Evolutionary conservation across 202 grass and related monocot species (phyloP), one percentile per base, ranked within the genome.

Genomic region (Musa balbisiana): DNA sequence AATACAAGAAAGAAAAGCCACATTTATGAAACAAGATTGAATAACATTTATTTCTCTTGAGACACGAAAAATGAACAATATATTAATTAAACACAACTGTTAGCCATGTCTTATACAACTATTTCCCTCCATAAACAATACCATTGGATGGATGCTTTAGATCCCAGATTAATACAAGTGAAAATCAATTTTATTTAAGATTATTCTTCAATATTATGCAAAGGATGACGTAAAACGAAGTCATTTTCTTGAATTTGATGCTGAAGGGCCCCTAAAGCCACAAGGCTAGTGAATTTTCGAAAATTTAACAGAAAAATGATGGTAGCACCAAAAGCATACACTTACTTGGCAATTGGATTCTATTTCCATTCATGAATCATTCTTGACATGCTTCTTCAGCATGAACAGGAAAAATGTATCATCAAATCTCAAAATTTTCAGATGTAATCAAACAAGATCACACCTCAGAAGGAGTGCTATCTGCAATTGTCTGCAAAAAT

Each of bases 401-500:
- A 25, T 64, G 62, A 64, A 22, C 62, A 23, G 62, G n/a, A 22
- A 64, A 43, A 25, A 25, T 10, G 16, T 16, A 69, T 49, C 27
- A 17, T 43, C 19, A 69, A 10, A 51, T 52, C 10, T 51, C 21
- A n/a, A 20, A 21, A 11, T 26, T 12, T 50, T 20, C 1, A 51
- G 9, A 20, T 70, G 67, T 15, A 51, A 51, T 70, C 43, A 8
- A 51, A 20, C 67, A 51, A 50, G 9, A 23, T 89, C 82, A 87
- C 53, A 33, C 24, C 19, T 20, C 79, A 59, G 58, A 79, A 75
- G 50, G 73, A 83, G 64, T 74, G 59, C 83, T 82, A 15, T 81
- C 75, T 66, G 88, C 76, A 72, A 92, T 53, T 27, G 54, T 87
- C 69, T 90, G 81, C 49, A 99, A 55, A 78, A 99, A 92, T 21